Conservation (phyloP, 2,329 filamentous ascomycete species). For the Drechslera avenae region DNA sequence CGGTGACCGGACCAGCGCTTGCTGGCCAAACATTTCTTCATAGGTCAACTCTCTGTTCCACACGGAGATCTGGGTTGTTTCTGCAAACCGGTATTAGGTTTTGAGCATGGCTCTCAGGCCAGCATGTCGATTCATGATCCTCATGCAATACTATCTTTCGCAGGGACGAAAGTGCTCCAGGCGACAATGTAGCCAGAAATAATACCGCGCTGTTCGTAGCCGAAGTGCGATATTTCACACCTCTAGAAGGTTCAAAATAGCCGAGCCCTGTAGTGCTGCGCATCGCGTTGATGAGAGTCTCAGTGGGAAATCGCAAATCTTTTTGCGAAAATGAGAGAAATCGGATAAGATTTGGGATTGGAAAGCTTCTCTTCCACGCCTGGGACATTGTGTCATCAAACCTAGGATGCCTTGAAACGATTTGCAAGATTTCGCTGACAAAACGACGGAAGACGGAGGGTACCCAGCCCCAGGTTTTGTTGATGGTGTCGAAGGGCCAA, state of each 20-base stretch:
- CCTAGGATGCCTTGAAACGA: background rate
- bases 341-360: background rate
- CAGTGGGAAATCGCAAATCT: background rate
- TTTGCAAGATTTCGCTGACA: background rate
- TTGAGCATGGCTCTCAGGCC: conserved; percentile 6
- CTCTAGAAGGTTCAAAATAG: background rate
- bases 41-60: background rate
- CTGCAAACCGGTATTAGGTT: conserved; percentile 3
- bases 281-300: background rate
- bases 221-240: background rate
- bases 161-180: background rate
- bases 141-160: background rate
- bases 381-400: background rate
- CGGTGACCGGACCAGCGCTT: background rate
- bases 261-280: background rate
- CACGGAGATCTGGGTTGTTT: background rate
- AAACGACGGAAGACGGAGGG: background rate
- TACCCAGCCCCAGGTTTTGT: background rate
- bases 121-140: background rate
- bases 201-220: background rate
- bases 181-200: background rate
- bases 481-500: background rate
- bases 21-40: background rate
- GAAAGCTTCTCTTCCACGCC: background rate
- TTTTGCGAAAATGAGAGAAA: background rate